Base-by-base conservation (phyloP, 805 yeast species). In the Hanseniaspora guilliermondii region DNA sequence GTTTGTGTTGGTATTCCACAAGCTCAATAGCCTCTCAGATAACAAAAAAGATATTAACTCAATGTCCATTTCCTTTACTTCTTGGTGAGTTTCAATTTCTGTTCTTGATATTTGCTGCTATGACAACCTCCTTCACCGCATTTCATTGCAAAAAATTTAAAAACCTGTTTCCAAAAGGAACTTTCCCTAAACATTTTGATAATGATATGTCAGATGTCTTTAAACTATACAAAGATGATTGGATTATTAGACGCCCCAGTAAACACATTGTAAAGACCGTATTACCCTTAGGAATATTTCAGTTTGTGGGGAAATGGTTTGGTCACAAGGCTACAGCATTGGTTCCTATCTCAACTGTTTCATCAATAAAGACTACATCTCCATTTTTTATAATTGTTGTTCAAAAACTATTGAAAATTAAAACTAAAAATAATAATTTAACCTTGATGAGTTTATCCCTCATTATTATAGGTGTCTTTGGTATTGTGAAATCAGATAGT, bases 291-390 rank as follows among this genome's bases (percentile, higher is more conserved):
- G 85, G 86, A 0, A 63, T 80, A 11, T 79, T 82, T 62, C 87
- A 82, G 60, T 80, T 81, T 59, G 66, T 75, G 17, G 87, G 87
- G 2, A 82, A 81, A 63, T 73, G 73, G 60, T 78, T 79, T 62
- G 76, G 80, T 4, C 74, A 82, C 40, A 74, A 76, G 37, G 87
- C 87, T 0, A 81, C 85, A 0, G 76, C 85, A 6, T 61, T 78
- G 41, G 80, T 82, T 6, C 80, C 86, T 0, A 75, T 82, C 14
- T 82, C 87, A 0, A 79, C 87, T 0, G 85, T 82, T 0, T 80
- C 86, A 1, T 80, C 85, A 56, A 73, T 83, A n/a, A 76, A 82
- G 66, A 81, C 87, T 0, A 65, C 83, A 24, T 76, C 84, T 2
- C 88, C 88, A 0, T 65, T 82, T 44, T 66, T 82, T 22, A 76